Evolutionary conservation across 2,329 filamentous ascomycete species (phyloP).

Genomic region (Emergomyces pasteurianus): DNA sequence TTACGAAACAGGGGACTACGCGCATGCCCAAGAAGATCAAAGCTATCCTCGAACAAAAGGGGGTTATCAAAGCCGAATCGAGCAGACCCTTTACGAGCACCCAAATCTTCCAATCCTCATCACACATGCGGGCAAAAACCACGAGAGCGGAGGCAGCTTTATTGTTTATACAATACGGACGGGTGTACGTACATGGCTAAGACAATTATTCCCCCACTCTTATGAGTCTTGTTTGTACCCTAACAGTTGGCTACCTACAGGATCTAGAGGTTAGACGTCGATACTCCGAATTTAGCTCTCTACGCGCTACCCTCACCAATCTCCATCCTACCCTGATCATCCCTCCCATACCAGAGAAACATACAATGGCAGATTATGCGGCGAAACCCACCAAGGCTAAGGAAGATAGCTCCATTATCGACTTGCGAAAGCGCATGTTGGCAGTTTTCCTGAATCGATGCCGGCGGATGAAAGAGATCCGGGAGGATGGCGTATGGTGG

Average conservation of each 20-base stretch:
- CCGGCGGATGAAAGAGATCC: constrained; percentile 79
- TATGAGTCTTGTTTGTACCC: background rate
- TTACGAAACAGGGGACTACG: constrained; percentile 28
- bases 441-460: constrained; percentile 92
- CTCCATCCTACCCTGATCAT: constrained; percentile 92
- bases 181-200: constrained; percentile 51
- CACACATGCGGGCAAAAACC: constrained; percentile 87
- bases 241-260: constrained; percentile 35
- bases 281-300: constrained; percentile 91
- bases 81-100: constrained; percentile 95
- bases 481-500: constrained; percentile 94
- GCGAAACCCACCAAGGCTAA: constrained; percentile 97
- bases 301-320: constrained; percentile 76
- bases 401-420: constrained; percentile 93
- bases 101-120: constrained; percentile 83
- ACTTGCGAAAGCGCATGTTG: constrained; percentile 91
- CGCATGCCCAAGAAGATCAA: constrained; percentile 39
- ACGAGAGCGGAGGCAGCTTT: constrained; percentile 80
- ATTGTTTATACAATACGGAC: constrained; percentile 97
- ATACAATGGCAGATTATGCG: constrained; percentile 96
- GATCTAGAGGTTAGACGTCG: constrained; percentile 88
- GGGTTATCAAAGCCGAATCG: constrained; percentile 87
- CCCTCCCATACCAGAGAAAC: constrained; percentile 95
- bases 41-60: constrained; percentile 55
- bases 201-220: constrained; percentile 2